These are phyloP conservation scores for Saccharomycopsis sp. DNA, from an alignment of 805 yeast species.

Conservation along the genomic window DNA sequence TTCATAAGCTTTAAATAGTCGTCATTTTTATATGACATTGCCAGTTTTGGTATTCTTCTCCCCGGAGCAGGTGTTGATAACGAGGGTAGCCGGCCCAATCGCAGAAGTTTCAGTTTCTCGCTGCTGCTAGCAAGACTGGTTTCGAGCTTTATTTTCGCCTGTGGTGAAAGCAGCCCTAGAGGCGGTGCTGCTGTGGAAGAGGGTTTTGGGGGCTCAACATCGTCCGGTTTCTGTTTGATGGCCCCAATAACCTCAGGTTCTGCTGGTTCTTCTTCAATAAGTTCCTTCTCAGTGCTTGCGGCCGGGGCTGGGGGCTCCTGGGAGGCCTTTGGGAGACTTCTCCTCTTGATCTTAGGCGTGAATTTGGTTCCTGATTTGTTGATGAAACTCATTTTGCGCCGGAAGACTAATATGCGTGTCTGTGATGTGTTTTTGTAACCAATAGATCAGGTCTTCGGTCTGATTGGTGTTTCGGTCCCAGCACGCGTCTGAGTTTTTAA, in stretches of 20 bases:
- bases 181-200: not conserved
- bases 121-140: not conserved
- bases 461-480: not conserved
- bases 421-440: not conserved
- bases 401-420: not conserved
- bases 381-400: conserved; percentile 17
- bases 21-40: not conserved
- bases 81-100: not conserved
- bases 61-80: not conserved
- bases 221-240: not conserved
- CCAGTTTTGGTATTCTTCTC: not conserved
- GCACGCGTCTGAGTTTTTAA: not conserved
- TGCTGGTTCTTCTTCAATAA: not conserved
- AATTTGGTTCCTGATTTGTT: conserved; percentile 18
- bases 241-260: not conserved
- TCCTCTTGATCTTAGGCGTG: conserved; percentile 17
- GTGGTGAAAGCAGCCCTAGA: not conserved
- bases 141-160: not conserved
- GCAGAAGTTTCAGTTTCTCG: not conserved
- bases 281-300: not conserved
- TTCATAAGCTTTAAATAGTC: not conserved
- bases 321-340: not conserved
- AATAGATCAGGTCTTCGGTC: not conserved
- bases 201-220: not conserved
- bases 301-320: not conserved